A percentile compares a stretch with the other conserved stretches of the same genome.
Evolutionary conservation across 108 stramenopile genomes (phyloP).

Genomic region (Mediolabrus comicus): DNA sequence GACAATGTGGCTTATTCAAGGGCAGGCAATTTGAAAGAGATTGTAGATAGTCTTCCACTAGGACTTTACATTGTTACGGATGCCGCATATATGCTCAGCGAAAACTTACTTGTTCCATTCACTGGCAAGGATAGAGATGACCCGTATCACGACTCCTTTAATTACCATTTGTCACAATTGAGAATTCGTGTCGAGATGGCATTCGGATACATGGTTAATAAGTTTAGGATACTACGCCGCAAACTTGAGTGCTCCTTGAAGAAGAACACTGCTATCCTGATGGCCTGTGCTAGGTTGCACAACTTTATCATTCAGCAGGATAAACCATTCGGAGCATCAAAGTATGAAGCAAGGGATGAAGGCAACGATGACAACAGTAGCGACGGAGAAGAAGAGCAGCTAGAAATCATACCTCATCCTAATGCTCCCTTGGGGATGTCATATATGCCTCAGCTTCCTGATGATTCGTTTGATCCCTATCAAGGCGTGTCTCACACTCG

Average conservation of each 20-base stretch:
- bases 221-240: no score
- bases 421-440: not conserved
- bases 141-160: not conserved
- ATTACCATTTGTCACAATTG: not conserved
- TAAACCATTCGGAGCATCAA: no score
- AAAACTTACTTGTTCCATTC: conserved; percentile 10
- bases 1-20: not conserved
- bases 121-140: conserved; percentile 1
- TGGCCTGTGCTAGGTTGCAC: not conserved
- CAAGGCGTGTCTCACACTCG: no score
- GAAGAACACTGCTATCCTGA: not conserved
- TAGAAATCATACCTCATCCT: not conserved
- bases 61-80: not conserved
- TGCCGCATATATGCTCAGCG: conserved; percentile 4
- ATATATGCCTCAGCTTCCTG: no score
- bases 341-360: no score
- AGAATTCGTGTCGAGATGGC: no score
- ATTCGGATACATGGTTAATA: no score
- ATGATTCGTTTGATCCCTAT: no score
- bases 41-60: not conserved
- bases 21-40: not conserved
- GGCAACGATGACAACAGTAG: not conserved
- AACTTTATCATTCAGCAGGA: conserved; percentile 3
- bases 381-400: not conserved
- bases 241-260: no score